phyloP scores from a whole-genome alignment of 1,284 basidiomycete species.

The Afroboletus lepidellus region DNA sequence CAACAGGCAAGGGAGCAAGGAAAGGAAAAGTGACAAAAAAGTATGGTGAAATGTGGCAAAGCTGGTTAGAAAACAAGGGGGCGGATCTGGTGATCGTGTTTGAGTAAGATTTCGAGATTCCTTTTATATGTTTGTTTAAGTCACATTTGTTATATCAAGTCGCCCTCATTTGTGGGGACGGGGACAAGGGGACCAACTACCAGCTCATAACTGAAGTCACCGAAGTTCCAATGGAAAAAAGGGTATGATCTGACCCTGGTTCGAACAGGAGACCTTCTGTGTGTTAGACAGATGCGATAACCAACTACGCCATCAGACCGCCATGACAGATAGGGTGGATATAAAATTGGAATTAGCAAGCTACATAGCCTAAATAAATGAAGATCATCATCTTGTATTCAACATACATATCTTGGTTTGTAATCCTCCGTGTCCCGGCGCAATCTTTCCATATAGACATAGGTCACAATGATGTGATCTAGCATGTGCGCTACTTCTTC shows the following conservation, averaged over 20 bases:
- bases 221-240: neutral
- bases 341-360: too few relatives aligned
- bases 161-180: too few relatives aligned
- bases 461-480: slow-evolving; percentile 37
- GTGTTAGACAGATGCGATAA: slow-evolving; percentile 78
- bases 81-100: slow-evolving; percentile 19
- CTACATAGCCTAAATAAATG: neutral
- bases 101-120: slow-evolving; percentile 14
- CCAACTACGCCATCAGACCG: slow-evolving; percentile 70
- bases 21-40: slow-evolving; percentile 14
- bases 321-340: too few relatives aligned
- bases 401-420: slow-evolving; percentile 10
- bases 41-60: slow-evolving; percentile 36
- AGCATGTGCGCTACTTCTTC: slow-evolving; percentile 33
- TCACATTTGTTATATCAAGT: neutral
- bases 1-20: neutral
- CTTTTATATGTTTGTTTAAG: neutral
- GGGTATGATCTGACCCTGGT: slow-evolving; percentile 50
- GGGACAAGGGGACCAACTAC: too few relatives aligned
- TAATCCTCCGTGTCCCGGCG: slow-evolving; percentile 26
- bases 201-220: neutral
- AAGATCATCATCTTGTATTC: neutral
- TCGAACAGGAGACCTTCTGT: slow-evolving; percentile 63
- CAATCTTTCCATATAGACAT: slow-evolving; percentile 34
- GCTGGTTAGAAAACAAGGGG: slow-evolving; percentile 34